A percentile compares a stretch with the other conserved stretches of the same genome.
phyloP scores from a whole-genome alignment of 179 eudicot species.

The Silene vulgaris region DNA sequence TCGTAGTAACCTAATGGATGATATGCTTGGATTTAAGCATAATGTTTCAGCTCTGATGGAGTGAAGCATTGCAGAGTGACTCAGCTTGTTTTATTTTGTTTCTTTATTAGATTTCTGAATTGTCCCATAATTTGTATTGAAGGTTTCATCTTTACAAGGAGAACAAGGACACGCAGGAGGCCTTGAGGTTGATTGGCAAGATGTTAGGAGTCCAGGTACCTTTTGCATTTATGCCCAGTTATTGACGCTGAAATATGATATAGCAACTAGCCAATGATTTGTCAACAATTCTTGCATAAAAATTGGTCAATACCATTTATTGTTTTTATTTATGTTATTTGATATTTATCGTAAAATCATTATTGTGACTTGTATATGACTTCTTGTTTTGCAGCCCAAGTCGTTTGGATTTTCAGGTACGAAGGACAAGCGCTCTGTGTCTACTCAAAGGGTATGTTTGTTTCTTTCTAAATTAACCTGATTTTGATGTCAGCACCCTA shows the following conservation, averaged over 20 bases:
- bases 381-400: conserved; percentile 56
- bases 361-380: conserved; percentile 14
- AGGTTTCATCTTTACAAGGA: conserved; percentile 98
- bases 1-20: not conserved
- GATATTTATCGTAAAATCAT: not conserved
- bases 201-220: conserved; percentile 90
- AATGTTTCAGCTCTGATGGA: not conserved
- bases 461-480: not conserved
- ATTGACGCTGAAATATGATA: not conserved
- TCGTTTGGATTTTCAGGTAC: conserved; percentile 99
- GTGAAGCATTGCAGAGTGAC: not conserved
- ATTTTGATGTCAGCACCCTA: not conserved
- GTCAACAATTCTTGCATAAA: not conserved
- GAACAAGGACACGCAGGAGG: conserved; percentile 99
- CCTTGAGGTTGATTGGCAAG: conserved; percentile 75
- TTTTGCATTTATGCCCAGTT: not conserved
- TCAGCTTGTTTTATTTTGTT: conserved; percentile 9
- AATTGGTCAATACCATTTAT: not conserved
- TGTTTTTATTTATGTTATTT: not conserved
- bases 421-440: conserved; percentile 89
- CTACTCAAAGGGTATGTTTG: conserved; percentile 78
- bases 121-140: conserved; percentile 16
- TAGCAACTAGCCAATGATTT: not conserved
- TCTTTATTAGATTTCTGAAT: conserved; percentile 4
- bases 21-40: not conserved